Percentiles rank a stretch among this genome's conserved stretches.
phyloP scores from a whole-genome alignment of 2,329 filamentous ascomycete species.

The Fusarium buharicum region DNA sequence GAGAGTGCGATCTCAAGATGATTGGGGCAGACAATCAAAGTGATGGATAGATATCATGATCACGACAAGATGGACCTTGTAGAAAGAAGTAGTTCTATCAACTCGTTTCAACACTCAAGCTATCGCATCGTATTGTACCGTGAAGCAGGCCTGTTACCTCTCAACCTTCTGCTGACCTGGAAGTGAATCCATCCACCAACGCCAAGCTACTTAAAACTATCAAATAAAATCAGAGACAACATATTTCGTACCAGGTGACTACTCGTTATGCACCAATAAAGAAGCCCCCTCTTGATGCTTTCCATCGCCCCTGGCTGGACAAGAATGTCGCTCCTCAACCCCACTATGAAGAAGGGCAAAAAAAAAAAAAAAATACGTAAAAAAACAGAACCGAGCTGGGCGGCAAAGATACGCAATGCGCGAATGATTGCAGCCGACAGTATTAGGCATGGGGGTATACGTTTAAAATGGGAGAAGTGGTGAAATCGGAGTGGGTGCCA shows the following conservation, averaged over 20 bases:
- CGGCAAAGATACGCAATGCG: constrained; percentile 12
- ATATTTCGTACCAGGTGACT: constrained; percentile 22
- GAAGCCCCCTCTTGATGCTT: constrained; percentile 2
- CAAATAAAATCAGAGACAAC: constrained; percentile 26
- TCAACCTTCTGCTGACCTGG: constrained; percentile 17
- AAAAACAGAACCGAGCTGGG: constrained; percentile 25
- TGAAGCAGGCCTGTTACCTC: constrained; percentile 27
- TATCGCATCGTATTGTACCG: constrained; percentile 33
- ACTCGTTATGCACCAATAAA: constrained; percentile 28
- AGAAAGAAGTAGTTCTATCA: constrained; percentile 2
- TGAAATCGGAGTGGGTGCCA: constrained; percentile 22
- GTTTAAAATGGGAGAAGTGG: constrained; percentile 29
- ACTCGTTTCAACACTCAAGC: constrained; percentile 35
- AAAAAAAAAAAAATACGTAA: constrained; percentile 11
- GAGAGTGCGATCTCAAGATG: background rate
- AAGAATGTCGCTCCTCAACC: constrained; percentile 17
- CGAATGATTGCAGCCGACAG: constrained; percentile 6
- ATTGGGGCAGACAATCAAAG: background rate
- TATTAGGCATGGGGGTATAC: constrained; percentile 43
- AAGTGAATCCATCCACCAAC: constrained; percentile 44
- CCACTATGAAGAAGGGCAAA: constrained; percentile 9
- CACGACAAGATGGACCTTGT: background rate
- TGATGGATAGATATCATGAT: too few species aligned
- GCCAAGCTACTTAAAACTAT: constrained; percentile 44
- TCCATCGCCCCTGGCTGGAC: constrained; percentile 13